These are phyloP conservation scores for Lizonia empirigonia DNA, from an alignment of 2,329 filamentous ascomycete species.

Conservation along the genomic window DNA sequence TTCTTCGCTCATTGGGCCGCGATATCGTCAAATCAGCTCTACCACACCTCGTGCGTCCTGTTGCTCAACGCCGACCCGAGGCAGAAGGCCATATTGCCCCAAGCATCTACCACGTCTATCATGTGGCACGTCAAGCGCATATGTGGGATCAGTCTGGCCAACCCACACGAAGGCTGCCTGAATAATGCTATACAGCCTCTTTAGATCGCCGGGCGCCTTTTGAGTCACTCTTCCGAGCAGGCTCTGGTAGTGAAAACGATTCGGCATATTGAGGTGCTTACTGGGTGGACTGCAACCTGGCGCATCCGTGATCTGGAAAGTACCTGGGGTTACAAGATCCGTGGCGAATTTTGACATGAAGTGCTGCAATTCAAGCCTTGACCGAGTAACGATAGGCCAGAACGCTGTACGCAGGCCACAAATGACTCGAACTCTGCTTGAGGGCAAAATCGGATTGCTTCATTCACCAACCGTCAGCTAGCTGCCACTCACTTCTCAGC, in stretches of 20 bases:
- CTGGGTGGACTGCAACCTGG: constrained; percentile 61
- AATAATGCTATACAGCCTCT: constrained; percentile 65
- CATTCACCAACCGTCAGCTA: constrained; percentile 30
- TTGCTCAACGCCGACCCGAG: constrained; percentile 55
- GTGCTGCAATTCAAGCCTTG: neutral
- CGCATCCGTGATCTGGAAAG: constrained; percentile 59
- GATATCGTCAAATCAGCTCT: constrained; percentile 63
- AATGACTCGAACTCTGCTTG: neutral
- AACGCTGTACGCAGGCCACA: neutral
- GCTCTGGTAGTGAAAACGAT: constrained; percentile 52
- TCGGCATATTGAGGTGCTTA: constrained; percentile 57
- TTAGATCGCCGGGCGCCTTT: constrained; percentile 61
- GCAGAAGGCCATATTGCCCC: constrained; percentile 31
- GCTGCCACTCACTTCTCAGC: constrained; percentile 27
- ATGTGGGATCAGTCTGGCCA: constrained; percentile 62
- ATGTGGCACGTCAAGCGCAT: constrained; percentile 63
- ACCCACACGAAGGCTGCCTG: constrained; percentile 61
- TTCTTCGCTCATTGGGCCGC: constrained; percentile 61
- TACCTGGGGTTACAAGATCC: constrained; percentile 37
- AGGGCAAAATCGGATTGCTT: no score
- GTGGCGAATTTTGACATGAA: constrained; percentile 6
- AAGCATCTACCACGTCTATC: constrained; percentile 47
- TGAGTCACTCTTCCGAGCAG: constrained; percentile 58
- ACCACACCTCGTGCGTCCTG: constrained; percentile 62
- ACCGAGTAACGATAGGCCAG: neutral